Percentiles rank a stretch among this genome's conserved stretches.
Evolutionary conservation across 2,329 filamentous ascomycete species (phyloP).

Genomic region (Pyrenophora tritici-repentis): DNA sequence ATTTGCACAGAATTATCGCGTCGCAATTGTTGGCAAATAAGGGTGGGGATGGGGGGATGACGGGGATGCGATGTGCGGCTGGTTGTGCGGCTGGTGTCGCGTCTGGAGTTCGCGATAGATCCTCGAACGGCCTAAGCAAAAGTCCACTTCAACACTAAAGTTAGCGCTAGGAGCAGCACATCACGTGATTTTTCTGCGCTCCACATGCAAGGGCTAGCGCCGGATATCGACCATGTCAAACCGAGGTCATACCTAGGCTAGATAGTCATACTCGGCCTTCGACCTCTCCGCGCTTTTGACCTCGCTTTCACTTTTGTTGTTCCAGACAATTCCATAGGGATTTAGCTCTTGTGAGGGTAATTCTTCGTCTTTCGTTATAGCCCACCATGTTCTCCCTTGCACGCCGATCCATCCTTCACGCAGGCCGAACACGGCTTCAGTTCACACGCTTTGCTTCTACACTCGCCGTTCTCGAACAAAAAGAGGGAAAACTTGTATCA

Average conservation of each 20-base stretch:
- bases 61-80: constrained; percentile 35
- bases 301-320: constrained; percentile 5
- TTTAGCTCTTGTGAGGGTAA: neutral
- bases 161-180: constrained; percentile 17
- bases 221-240: constrained; percentile 27
- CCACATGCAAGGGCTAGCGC: constrained; percentile 21
- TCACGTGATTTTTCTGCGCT: constrained; percentile 21
- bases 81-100: constrained; percentile 34
- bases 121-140: constrained; percentile 17
- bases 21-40: constrained; percentile 24
- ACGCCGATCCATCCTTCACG: constrained; percentile 43
- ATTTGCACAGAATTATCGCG: constrained; percentile 7
- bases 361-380: neutral
- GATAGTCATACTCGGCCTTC: neutral
- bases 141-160: constrained; percentile 14
- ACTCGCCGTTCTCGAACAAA: constrained; percentile 89
- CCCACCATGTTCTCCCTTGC: constrained; percentile 45
- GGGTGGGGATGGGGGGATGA: constrained; percentile 34
- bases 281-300: constrained; percentile 10
- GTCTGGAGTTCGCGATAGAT: constrained; percentile 41
- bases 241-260: constrained; percentile 31
- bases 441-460: constrained; percentile 78
- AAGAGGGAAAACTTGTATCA: constrained; percentile 81
- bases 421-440: constrained; percentile 53
- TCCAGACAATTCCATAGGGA: no score